Base-by-base conservation (phyloP, 2,329 filamentous ascomycete species). In the Aspergillus sp. region DNA sequence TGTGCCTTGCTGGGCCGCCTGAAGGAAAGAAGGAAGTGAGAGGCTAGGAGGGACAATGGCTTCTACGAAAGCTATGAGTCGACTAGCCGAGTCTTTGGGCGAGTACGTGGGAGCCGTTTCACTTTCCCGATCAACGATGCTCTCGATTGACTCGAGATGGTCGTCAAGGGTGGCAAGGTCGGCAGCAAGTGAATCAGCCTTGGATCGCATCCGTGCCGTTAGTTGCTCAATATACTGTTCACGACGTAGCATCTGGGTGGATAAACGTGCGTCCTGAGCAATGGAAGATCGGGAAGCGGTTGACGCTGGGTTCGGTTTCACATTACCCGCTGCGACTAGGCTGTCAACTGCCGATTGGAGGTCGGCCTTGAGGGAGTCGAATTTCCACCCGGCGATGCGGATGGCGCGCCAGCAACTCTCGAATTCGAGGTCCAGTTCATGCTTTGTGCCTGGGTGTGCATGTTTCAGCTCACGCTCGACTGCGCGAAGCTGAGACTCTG, bases 341-440 rank as follows among this genome's bases (percentile, higher is more conserved):
- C 67, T 73, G 34, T 73, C 70, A 12, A 74, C 57, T 5, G 72
- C 70, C 5, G 73, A 73, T 53, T 65, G 72, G 3, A 76, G 63
- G 56, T 75, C 73, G 9, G 68, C 67, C 45, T 68, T 68, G 9
- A 76, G 63, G 13, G 70, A 71, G 49, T 73, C 71, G 50, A 75
- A 70, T 59, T 73, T 68, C 59, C 67, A 67, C 0, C 65, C 61
- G 30, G 73, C 72, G 9, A 70, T 61, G 47, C 70, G 66, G 3
- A 71, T 62, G 15, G 72, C 72, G 47, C 66, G 58, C 58, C 67
- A 64, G 57, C 70, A 69, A 49, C 73, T 72, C 48, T 68, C 64
- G 54, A 75, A 75, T 56, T 76, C 73, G 11, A 75, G 70, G 13
- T 73, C 66, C 1, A 75, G 67, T n/a, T 73, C 72, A 48, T 75